Evolutionary conservation across 192 early-diverging fungal genomes (phyloP).

Genomic region (Mortierella hygrophila): DNA sequence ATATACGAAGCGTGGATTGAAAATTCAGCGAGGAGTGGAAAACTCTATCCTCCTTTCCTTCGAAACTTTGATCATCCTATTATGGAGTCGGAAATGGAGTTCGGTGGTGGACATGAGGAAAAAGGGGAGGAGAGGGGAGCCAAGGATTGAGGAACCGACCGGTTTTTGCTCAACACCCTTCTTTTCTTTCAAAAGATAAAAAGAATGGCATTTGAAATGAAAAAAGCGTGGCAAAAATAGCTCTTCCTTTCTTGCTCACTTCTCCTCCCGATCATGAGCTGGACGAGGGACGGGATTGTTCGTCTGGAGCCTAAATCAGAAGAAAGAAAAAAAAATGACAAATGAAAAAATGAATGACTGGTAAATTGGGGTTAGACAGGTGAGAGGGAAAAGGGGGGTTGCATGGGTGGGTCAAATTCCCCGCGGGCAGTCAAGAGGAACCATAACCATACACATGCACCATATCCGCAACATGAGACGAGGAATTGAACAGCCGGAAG

Average conservation of each 20-base stretch:
- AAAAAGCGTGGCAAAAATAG: slow-evolving; percentile 9
- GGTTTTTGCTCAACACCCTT: background rate
- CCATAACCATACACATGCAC: too few species aligned
- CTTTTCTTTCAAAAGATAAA: background rate
- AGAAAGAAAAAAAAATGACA: background rate
- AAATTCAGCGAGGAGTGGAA: background rate
- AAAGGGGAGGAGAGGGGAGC: background rate
- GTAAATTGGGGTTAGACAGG: background rate
- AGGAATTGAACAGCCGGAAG: background rate
- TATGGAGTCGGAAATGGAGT: background rate
- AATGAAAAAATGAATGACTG: background rate
- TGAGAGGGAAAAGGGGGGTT: background rate
- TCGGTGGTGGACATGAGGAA: background rate
- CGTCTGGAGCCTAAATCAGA: background rate
- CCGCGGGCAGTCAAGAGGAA: too few species aligned
- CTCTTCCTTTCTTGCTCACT: background rate
- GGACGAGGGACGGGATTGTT: background rate
- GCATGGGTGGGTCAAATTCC: background rate
- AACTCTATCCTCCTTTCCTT: background rate
- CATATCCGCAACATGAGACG: background rate
- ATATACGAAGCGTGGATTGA: background rate
- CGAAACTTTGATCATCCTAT: background rate
- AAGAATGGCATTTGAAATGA: background rate
- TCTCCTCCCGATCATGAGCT: background rate
- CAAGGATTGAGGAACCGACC: background rate